Conservation (phyloP, 108 stramenopile species). For the Skeletonema grethae region DNA sequence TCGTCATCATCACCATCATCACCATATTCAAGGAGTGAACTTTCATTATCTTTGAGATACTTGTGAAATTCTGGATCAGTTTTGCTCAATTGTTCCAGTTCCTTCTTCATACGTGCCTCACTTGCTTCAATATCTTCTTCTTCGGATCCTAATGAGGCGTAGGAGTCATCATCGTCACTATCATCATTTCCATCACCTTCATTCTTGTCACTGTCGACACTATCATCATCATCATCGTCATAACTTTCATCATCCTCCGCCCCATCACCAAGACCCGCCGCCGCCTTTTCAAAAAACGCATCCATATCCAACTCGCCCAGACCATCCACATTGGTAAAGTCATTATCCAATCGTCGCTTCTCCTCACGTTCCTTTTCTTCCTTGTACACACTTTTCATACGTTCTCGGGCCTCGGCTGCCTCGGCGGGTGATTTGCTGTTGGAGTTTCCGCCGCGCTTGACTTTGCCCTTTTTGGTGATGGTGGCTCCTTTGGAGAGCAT, state of each 20-base stretch:
- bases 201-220: conserved; percentile 11
- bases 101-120: conserved; percentile 71
- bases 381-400: conserved; percentile 18
- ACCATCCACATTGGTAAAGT: conserved; percentile 27
- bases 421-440: conserved; percentile 8
- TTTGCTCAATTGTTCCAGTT: conserved; percentile 75
- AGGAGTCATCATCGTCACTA: conserved; percentile 39
- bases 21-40: conserved; percentile 72
- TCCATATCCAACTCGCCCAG: conserved; percentile 54
- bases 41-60: conserved; percentile 86
- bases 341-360: conserved; percentile 12
- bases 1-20: conserved; percentile 53
- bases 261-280: conserved; percentile 10
- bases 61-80: conserved; percentile 92
- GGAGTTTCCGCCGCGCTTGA: conserved; percentile 16
- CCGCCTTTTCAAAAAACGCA: conserved; percentile 38
- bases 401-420: conserved; percentile 27
- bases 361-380: conserved; percentile 35
- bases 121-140: conserved; percentile 80
- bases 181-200: conserved; percentile 9
- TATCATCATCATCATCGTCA: conserved; percentile 48
- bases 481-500: conserved; percentile 65
- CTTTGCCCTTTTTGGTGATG: conserved; percentile 77
- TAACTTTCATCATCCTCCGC: conserved; percentile 29
- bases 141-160: conserved; percentile 54